These are phyloP conservation scores for Syncephalis fuscata DNA, from an alignment of 371 early-diverging fungal species.

Conservation along the genomic window DNA sequence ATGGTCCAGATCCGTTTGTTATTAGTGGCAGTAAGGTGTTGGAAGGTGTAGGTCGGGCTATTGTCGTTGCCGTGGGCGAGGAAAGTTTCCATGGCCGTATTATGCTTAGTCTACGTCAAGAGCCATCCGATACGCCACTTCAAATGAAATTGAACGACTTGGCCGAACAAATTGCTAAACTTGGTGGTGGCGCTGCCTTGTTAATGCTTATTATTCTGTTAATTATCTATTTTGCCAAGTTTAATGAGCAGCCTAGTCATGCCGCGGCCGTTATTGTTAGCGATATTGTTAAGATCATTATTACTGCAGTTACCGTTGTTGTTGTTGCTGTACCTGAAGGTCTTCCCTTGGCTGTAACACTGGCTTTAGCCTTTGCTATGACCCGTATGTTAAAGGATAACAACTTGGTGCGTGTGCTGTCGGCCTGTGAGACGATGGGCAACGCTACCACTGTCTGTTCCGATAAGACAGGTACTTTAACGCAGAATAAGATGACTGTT, in stretches of 20 bases:
- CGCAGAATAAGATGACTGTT: constrained; percentile 79
- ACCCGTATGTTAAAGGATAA: constrained; percentile 80
- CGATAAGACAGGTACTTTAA: constrained; percentile 84
- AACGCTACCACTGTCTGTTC: constrained; percentile 82
- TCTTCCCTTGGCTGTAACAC: constrained; percentile 59
- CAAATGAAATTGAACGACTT: constrained; percentile 45
- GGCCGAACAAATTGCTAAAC: constrained; percentile 52
- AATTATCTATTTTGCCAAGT: constrained; percentile 35
- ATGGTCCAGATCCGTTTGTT: constrained; percentile 38
- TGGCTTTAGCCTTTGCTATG: constrained; percentile 62
- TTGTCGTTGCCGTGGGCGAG: constrained; percentile 50
- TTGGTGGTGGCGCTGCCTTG: constrained; percentile 44
- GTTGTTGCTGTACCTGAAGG: constrained; percentile 75
- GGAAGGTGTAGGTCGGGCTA: constrained; percentile 55
- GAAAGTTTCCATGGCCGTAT: constrained; percentile 60
- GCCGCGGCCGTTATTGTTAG: constrained; percentile 17
- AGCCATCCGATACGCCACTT: constrained; percentile 34
- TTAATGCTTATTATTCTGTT: constrained; percentile 43
- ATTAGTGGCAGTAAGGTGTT: constrained; percentile 55
- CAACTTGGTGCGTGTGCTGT: constrained; percentile 71
- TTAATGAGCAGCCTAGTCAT: constrained; percentile 8
- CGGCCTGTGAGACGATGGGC: constrained; percentile 91
- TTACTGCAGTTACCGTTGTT: constrained; percentile 47
- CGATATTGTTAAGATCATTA: constrained; percentile 35
- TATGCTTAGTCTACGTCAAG: constrained; percentile 47